Evolutionary conservation across 2,329 filamentous ascomycete genomes (phyloP), one percentile per base, ranked within the genome.

Genomic region (Emmonsiellopsis sp.): DNA sequence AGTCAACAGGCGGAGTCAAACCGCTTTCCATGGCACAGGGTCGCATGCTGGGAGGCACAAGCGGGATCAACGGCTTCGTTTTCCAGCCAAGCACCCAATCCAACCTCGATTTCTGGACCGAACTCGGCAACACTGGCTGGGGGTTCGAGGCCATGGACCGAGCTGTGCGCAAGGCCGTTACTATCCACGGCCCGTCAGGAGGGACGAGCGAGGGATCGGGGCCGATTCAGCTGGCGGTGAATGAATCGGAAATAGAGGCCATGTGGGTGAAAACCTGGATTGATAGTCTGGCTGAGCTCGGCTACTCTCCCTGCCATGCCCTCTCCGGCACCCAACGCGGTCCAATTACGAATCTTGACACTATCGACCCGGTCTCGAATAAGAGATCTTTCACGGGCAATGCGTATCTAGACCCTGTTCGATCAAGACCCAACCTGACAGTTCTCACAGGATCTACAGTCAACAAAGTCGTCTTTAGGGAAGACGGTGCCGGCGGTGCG

Each of bases 81-180:
- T 40, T 56, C 42, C n/a, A 45, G 13, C 16, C 37, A 38, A 38
- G 43, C 13, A 54, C 54, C 20, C 59, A 61, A n/a, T 60, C 63
- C 0, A 73, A 75, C 40, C 75, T 76, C 46, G 64, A 77, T 48
- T 64, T 67, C 1, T 79, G 76, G 76, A 67, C 67, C 37, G 62
- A 62, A 2, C 59, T 79, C 1, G 77, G 75, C 0, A 75, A 76
- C 40, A 60, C 68, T 0, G 74, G 71, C 2, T 78, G 73, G 72
- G 65, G 63, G 11, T 76, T 72, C 65, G 62, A 70, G 1, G 66
- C 65, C 20, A 61, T 81, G 9, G 61, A 76, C 1, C 76, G 73
- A 0, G 80, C 79, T 57, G 76, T 80, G 58, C 66, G 68, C 31
- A 79, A 79, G 66, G 68, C 72, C 15, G 55, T 60, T 46, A 59